phyloP scores from a whole-genome alignment of 192 early-diverging fungal species.

The Backusella australiensis region DNA sequence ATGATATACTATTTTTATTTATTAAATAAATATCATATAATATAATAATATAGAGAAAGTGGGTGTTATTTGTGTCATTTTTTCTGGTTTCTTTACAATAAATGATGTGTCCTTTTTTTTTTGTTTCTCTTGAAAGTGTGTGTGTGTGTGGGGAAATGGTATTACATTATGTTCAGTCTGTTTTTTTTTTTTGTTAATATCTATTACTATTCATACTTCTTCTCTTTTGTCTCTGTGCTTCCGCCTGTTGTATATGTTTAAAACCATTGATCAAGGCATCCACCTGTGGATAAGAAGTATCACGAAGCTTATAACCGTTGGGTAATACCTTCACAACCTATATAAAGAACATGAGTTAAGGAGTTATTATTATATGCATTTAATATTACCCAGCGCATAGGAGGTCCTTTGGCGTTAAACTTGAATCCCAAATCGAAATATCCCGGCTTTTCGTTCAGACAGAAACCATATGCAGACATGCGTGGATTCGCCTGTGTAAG shows the following conservation, averaged over 20 bases:
- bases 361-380: background rate
- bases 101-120: background rate
- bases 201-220: conserved; percentile 1
- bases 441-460: conserved; percentile 65
- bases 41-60: too few species aligned
- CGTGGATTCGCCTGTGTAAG: conserved; percentile 54
- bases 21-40: background rate
- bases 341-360: background rate
- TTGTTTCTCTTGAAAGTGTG: background rate
- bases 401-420: conserved; percentile 59
- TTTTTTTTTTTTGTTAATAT: background rate
- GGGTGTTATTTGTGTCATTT: too few species aligned
- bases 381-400: conserved; percentile 59
- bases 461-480: conserved; percentile 83
- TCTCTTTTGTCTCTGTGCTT: background rate
- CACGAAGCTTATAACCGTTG: conserved; percentile 71
- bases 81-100: too few species aligned
- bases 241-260: conserved; percentile 42
- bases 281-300: conserved; percentile 64
- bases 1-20: too few species aligned
- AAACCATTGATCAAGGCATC: conserved; percentile 73
- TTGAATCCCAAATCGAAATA: conserved; percentile 79
- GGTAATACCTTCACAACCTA: conserved; percentile 67
- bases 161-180: background rate
- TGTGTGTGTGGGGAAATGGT: background rate